Evolutionary conservation across 768 basidiomycete genomes (phyloP).

Genomic region (Leccinum variicolor): DNA sequence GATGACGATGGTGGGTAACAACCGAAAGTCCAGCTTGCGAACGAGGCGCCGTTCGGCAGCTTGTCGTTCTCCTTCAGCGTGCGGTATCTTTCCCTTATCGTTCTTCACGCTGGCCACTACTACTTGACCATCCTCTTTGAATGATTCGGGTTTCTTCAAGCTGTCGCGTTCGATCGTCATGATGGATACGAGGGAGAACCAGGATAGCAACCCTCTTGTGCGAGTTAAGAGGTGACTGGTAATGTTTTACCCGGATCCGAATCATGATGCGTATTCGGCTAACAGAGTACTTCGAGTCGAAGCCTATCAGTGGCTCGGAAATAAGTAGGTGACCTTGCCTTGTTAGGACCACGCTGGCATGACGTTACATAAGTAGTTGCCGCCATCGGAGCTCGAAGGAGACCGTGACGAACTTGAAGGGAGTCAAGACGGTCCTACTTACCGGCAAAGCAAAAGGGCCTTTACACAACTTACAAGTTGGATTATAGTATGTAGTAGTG

Average conservation of each 20-base stretch:
- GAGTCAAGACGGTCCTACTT: no score
- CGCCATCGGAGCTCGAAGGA: no score
- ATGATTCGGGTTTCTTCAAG: slow-evolving; percentile 11
- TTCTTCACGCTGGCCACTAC: background rate
- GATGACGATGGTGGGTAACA: slow-evolving; percentile 57
- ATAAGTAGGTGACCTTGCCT: background rate
- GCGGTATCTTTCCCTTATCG: background rate
- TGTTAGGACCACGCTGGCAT: background rate
- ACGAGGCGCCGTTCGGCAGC: slow-evolving; percentile 36
- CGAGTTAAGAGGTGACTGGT: background rate
- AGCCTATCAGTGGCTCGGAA: no score
- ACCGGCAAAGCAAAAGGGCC: no score
- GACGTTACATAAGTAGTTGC: background rate
- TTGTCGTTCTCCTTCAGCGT: slow-evolving; percentile 11
- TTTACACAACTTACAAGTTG: no score
- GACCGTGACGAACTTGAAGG: no score
- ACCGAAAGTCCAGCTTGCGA: slow-evolving; percentile 51
- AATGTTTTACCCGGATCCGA: background rate
- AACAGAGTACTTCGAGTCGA: no score
- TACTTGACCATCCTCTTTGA: background rate
- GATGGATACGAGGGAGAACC: background rate
- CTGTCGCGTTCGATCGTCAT: slow-evolving; percentile 14
- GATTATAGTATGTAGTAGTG: no score
- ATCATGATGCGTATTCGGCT: background rate
- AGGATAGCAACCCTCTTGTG: background rate